phyloP scores from a whole-genome alignment of 2,329 filamentous ascomycete species.

The Xylaria sp. region DNA sequence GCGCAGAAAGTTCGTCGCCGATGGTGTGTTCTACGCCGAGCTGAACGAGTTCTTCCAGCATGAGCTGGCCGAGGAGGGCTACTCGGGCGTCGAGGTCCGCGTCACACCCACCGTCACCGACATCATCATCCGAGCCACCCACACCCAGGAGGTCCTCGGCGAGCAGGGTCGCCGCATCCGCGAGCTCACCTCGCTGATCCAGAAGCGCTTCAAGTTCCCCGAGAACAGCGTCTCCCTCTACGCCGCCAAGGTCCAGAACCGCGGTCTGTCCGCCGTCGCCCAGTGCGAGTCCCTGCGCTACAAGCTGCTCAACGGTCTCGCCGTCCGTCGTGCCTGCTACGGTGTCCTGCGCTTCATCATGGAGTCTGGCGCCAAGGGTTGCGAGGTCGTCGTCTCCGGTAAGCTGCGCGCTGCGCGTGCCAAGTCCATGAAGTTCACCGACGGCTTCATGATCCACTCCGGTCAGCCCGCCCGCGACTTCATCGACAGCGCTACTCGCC shows the following conservation, averaged over 20 bases:
- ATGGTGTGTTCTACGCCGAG: constrained; percentile 99
- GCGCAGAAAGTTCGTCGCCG: constrained; percentile 93
- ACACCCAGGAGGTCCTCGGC: constrained; percentile 99
- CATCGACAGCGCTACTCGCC: constrained; percentile 97
- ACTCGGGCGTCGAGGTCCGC: constrained; percentile 99
- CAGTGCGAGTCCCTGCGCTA: constrained; percentile 99
- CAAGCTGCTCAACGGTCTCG: constrained; percentile 99
- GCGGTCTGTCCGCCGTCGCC: constrained; percentile 98
- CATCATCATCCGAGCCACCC: constrained; percentile 99
- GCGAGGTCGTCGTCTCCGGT: constrained; percentile 98
- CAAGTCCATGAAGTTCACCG: constrained; percentile 99
- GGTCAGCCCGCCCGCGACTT: constrained; percentile 99
- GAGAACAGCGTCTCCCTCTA: constrained; percentile 99
- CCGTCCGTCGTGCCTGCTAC: constrained; percentile 98
- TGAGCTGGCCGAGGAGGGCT: constrained; percentile 99
- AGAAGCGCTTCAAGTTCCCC: constrained; percentile 99
- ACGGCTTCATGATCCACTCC: constrained; percentile 99
- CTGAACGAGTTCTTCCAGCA: constrained; percentile 99
- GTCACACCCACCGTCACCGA: constrained; percentile 99
- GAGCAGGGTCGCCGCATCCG: constrained; percentile 99
- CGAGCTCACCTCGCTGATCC: constrained; percentile 99
- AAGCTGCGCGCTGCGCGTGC: constrained; percentile 99
- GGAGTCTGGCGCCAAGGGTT: constrained; percentile 99
- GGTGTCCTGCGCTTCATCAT: constrained; percentile 99
- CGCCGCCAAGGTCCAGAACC: constrained; percentile 99